phyloP scores from a whole-genome alignment of 176 grass and related monocot species.

The Zea mays region Zm-B73-REFERENCE-NAM-5.0 NC_050097.1:4079001-4079500 shows the following conservation, averaged over 20 bases:
- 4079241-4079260: slow-evolving; percentile 42
- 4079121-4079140: slow-evolving; percentile 20
- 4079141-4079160: slow-evolving; percentile 21
- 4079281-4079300: slow-evolving; percentile 17
- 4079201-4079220: slow-evolving; percentile 61
- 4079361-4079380: not conserved
- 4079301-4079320: slow-evolving; percentile 2
- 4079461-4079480: no score
- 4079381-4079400: no score
- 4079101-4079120: slow-evolving; percentile 23
- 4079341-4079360: not conserved
- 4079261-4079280: slow-evolving; percentile 22
- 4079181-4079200: slow-evolving; percentile 58
- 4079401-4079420: no score
- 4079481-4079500: not conserved
- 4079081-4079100: slow-evolving; percentile 46
- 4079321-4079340: not conserved
- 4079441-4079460: no score
- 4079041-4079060: slow-evolving; percentile 68
- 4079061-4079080: slow-evolving; percentile 72
- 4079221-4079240: slow-evolving; percentile 80
- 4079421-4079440: no score
- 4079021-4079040: slow-evolving; percentile 59
- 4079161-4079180: slow-evolving; percentile 18
- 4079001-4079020: slow-evolving; percentile 73